Evolutionary conservation across 2,329 filamentous ascomycete genomes (phyloP).

Genomic region (Claviceps monticola): DNA sequence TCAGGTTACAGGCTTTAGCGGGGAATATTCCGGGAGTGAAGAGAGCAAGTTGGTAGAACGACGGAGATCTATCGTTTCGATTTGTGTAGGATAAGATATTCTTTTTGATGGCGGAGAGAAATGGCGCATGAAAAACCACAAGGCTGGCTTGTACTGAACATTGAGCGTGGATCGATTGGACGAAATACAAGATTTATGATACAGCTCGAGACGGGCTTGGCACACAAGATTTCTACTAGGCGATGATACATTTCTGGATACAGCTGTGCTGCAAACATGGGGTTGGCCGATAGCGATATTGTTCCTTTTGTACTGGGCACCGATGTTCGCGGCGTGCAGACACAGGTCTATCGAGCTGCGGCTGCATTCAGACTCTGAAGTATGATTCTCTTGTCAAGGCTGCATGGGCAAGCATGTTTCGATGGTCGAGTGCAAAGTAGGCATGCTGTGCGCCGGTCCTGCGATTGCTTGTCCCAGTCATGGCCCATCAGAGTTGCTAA

Average conservation of each 20-base stretch:
- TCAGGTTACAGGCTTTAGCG: constrained; percentile 74
- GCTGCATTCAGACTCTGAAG: background rate
- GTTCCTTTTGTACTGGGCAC: background rate
- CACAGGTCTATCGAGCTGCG: background rate
- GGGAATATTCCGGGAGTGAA: constrained; percentile 83
- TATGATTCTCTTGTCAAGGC: background rate
- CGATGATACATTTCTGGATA: background rate
- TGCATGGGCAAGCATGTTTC: background rate
- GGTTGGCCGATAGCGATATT: too few species aligned
- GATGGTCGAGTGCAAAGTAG: background rate
- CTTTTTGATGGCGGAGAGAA: too few species aligned
- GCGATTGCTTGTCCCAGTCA: background rate
- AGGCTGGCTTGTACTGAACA: background rate
- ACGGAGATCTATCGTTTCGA: background rate
- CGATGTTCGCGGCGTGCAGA: background rate
- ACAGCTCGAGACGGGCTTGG: background rate
- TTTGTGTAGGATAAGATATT: background rate
- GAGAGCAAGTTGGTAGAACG: constrained; percentile 83
- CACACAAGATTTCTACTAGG: background rate
- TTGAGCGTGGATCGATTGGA: background rate
- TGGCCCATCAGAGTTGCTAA: background rate
- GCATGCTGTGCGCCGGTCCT: background rate
- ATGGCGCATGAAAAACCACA: background rate
- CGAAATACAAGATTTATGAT: background rate
- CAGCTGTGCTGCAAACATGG: background rate